Conservation (phyloP, 306 rosid genomes). For the Cucumis hystrix region DNA sequence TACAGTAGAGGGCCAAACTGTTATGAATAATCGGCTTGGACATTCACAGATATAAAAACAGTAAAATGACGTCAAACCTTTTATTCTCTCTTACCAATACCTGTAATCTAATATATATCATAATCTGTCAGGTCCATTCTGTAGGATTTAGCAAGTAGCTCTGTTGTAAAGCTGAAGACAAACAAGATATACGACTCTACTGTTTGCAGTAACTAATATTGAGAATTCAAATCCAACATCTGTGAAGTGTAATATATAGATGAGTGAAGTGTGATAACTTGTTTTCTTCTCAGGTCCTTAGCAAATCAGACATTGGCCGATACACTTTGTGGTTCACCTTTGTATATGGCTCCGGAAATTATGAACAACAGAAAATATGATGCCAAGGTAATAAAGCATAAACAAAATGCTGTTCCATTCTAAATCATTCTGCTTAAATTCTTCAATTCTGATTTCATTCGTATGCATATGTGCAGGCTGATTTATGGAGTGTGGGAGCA, state of each 20-base stretch:
- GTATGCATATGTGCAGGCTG: conserved; percentile 51
- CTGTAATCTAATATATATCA: background rate
- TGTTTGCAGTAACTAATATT: background rate
- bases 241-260: background rate
- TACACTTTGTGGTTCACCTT: conserved; percentile 89
- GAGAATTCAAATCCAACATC: background rate
- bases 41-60: background rate
- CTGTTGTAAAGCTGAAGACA: background rate
- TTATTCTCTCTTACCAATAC: background rate
- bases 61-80: background rate
- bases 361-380: conserved; percentile 57
- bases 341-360: conserved; percentile 99
- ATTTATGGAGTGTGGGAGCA: conserved; percentile 98
- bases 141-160: background rate
- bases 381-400: conserved; percentile 57
- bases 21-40: background rate
- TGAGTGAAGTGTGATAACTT: background rate
- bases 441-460: background rate
- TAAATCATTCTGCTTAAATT: background rate
- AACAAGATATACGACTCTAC: background rate
- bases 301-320: conserved; percentile 62
- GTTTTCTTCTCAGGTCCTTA: conserved; percentile 52
- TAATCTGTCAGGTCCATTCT: background rate
- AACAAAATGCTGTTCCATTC: background rate
- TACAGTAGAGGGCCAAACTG: background rate